Base-by-base conservation (phyloP, 495 filamentous ascomycete genomes). In the Podospora comata region DNA sequence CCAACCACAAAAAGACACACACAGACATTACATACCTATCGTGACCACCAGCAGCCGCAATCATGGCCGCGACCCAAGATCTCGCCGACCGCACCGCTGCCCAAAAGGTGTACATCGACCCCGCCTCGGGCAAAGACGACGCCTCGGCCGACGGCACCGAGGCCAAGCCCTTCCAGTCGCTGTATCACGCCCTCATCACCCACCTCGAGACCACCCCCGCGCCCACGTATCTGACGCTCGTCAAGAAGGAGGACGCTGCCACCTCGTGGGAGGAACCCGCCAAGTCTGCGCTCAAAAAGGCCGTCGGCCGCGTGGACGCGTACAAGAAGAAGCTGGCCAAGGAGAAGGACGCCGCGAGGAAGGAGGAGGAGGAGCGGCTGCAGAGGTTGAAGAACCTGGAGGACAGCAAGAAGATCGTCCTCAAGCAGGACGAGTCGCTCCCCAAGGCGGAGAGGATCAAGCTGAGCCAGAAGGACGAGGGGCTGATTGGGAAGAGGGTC, bases 271-370 rank as follows among this genome's bases (percentile, higher is more conserved):
- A 94, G 78, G 87, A 90, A 64, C 89, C 90, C 6, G 89, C 92
- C 58, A 94, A 94, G 82, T 88, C 87, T 58, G 92, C 92, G 26
- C 72, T 91, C 74, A 96, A 95, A 84, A 95, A 96, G 81, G 89
- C 88, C 27, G 84, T 85, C 78, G 89, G 87, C 77, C 86, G 87
- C 62, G 87, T 86, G 64, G 90, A 93, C 67, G 83, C 83, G 68
- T 85, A 90, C 77, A 90, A 91, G 83, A 92, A 89, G 85, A 93
- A 93, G 83, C 81, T 88, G 44, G 85, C 85, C 72, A 91, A 90
- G 83, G 87, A 87, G 73, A 83, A 88, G 68, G 85, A 88, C 70
- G 74, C 88, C 66, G 87, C 89, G 60, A 87, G 89, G 32, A 63
- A 88, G 60, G 87, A 93, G 76, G 86, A 89, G 76, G 85, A 91